A percentile compares a stretch with the other conserved stretches of the same genome.
These are phyloP conservation scores for Coemansia sp. DNA, from an alignment of 192 early-diverging fungal species.

Conservation along the genomic window DNA sequence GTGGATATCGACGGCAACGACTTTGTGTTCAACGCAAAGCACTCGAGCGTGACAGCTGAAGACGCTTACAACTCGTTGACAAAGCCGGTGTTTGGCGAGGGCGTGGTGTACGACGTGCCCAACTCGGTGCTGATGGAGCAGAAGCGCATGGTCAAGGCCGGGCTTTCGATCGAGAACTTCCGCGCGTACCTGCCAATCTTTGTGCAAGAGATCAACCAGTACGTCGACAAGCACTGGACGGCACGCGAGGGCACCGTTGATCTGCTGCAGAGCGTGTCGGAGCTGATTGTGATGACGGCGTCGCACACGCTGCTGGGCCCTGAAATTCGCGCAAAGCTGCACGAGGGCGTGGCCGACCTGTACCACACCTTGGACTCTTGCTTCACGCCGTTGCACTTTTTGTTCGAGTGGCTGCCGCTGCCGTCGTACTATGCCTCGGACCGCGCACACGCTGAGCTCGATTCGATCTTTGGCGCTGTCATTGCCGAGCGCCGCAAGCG, in stretches of 20 bases:
- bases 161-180: slow-evolving; percentile 83
- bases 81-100: slow-evolving; percentile 89
- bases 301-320: slow-evolving; percentile 91
- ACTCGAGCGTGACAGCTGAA: slow-evolving; percentile 82
- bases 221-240: slow-evolving; percentile 67
- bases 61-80: slow-evolving; percentile 92
- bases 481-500: slow-evolving; percentile 71
- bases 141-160: slow-evolving; percentile 97
- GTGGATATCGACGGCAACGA: slow-evolving; percentile 91
- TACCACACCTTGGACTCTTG: slow-evolving; percentile 95
- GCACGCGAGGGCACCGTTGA: slow-evolving; percentile 60
- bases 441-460: slow-evolving; percentile 79
- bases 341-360: slow-evolving; percentile 79
- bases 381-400: slow-evolving; percentile 91
- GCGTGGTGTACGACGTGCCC: slow-evolving; percentile 94
- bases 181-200: slow-evolving; percentile 85
- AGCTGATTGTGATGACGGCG: slow-evolving; percentile 93
- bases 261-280: slow-evolving; percentile 75
- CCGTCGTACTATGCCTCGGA: slow-evolving; percentile 84
- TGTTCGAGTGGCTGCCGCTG: slow-evolving; percentile 89
- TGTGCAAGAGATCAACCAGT: slow-evolving; percentile 73
- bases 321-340: slow-evolving; percentile 83
- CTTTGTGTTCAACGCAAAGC: slow-evolving; percentile 93
- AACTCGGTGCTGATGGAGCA: slow-evolving; percentile 96
- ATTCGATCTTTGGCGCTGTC: slow-evolving; percentile 73